Conservation (phyloP, 1,284 basidiomycete genomes). For the Ceratobasidium papillatum region DNA sequence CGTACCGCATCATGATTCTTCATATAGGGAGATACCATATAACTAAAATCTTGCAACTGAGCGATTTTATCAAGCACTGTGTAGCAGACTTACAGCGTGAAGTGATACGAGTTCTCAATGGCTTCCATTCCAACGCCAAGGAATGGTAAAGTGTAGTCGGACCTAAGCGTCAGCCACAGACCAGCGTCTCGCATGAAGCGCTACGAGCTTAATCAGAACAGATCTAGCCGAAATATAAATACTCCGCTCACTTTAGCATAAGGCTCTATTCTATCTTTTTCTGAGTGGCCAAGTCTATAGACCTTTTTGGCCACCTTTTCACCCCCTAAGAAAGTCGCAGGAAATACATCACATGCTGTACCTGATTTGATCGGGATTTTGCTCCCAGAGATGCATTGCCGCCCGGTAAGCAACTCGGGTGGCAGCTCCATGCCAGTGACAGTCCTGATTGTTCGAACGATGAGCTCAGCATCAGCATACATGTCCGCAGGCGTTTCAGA, state of each 20-base stretch:
- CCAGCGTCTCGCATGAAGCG: not conserved
- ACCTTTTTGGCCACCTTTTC: conserved; percentile 32
- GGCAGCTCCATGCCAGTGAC: conserved; percentile 19
- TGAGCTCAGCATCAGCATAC: conserved; percentile 5
- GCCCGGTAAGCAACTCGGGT: not conserved
- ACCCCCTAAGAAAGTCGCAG: conserved; percentile 15
- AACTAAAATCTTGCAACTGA: not conserved
- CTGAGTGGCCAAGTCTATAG: too few species aligned
- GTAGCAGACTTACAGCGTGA: not conserved
- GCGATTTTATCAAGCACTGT: not conserved
- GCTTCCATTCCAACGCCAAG: conserved; percentile 3
- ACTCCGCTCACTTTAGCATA: too few species aligned
- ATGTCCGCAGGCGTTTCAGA: not conserved
- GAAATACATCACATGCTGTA: conserved; percentile 1
- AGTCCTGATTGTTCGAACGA: not conserved
- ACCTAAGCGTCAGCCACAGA: not conserved
- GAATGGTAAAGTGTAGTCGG: conserved; percentile 9
- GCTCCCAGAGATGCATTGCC: conserved; percentile 9
- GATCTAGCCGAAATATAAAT: too few species aligned
- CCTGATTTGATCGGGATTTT: conserved; percentile 9
- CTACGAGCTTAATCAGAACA: too few species aligned
- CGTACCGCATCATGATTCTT: conserved; percentile 14
- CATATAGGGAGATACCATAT: conserved; percentile 5
- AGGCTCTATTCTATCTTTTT: too few species aligned
- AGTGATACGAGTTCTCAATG: not conserved